phyloP scores from a whole-genome alignment of 2,329 filamentous ascomycete species.

The Graphiopsis chlorocephala region DNA sequence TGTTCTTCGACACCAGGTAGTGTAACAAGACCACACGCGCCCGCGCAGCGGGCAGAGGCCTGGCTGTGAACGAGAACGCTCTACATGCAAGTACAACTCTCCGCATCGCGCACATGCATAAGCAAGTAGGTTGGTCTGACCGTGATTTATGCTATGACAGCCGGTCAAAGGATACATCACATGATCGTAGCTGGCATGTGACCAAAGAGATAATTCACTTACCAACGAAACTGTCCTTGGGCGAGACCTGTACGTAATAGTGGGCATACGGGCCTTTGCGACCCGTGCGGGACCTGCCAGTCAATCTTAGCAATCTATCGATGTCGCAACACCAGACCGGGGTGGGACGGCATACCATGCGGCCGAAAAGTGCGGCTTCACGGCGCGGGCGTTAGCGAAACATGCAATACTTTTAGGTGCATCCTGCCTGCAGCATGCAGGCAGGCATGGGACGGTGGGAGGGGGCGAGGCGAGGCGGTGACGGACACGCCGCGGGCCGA shows the following conservation, averaged over 20 bases:
- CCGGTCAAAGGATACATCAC: neutral
- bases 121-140: neutral
- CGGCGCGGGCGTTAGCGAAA: conserved; percentile 21
- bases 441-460: conserved; percentile 5
- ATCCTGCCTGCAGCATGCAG: conserved; percentile 14
- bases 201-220: conserved; percentile 36
- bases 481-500: conserved; percentile 11
- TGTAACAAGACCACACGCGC: neutral
- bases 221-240: conserved; percentile 69
- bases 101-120: neutral
- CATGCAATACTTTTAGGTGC: conserved; percentile 11
- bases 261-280: conserved; percentile 83
- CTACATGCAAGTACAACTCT: neutral
- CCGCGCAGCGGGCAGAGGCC: neutral
- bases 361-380: conserved; percentile 74
- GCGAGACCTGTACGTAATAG: conserved; percentile 84
- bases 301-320: conserved; percentile 13
- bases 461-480: conserved; percentile 12
- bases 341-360: conserved; percentile 59
- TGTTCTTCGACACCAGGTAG: neutral
- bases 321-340: conserved; percentile 10
- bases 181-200: neutral
- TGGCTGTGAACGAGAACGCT: neutral
- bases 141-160: neutral
- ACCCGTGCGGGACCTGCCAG: conserved; percentile 67